Base-by-base conservation (phyloP, 441 rosid genomes). In the Pelargonium cotyledonis region DNA sequence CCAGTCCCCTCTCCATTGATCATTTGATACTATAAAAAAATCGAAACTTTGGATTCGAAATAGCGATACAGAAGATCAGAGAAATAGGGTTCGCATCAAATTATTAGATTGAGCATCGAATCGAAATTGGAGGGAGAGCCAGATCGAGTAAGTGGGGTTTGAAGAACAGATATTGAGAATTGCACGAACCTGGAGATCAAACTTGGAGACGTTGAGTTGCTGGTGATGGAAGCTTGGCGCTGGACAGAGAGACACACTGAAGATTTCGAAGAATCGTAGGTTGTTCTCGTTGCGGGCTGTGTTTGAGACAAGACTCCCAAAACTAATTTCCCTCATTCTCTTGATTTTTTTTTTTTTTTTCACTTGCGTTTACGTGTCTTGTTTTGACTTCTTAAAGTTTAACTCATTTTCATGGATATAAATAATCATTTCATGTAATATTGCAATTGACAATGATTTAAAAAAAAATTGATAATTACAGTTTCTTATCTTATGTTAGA, bases 1-100 rank as follows among this genome's bases (percentile, higher is more conserved):
- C 61, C 51, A 72, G 76, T 69, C 68, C 79, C 76, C 77, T 80
- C 85, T 47, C 87, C 95, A 76, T 85, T 74, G 73, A 72, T 88
- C 90, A 88, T 88, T 69, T 75, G 77, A 72, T 44, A 62, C 66
- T 16, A 8, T 16, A 8, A 8, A 57, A 16, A 18, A 5, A 53
- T 18, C 62, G 58, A 18, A 51, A 51, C 58, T 51, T 51, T 16
- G 58, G 58, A 51, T 51, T 3, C n/a, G 58, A 51, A 51, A 51
- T n/a, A 51, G 58, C 58, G 26, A 16, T 5, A 57, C 15, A 15
- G 19, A 51, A 57, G 12, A 57, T 57, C 26, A 57, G 62, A 57
- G 2, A 57, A 57, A 57, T 16, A 19, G 62, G 62, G 62, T 26
- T 16, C 5, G 26, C 18, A 57, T 57, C 62, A 18, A 57, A 57